Evolutionary conservation across 352 stramenopile genomes (phyloP).

Genomic region (Pythium aquatile): DNA sequence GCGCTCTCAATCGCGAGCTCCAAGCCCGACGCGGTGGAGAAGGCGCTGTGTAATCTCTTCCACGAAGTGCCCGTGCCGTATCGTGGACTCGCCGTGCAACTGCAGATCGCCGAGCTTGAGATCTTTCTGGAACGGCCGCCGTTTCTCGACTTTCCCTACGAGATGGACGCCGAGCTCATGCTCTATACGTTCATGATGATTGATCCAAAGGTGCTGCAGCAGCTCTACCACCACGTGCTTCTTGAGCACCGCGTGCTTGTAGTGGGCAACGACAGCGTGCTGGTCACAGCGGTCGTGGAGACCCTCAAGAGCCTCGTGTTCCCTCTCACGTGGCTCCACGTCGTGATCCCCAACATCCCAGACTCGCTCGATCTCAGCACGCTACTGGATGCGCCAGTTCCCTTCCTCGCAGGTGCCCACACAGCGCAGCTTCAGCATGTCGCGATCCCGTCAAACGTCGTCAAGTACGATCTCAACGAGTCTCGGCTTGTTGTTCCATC

Average conservation of each 20-base stretch:
- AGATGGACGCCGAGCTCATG: conserved; percentile 51
- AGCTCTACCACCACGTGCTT: conserved; percentile 44
- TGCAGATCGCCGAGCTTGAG: conserved; percentile 33
- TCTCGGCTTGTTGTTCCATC: conserved; percentile 26
- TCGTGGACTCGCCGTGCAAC: conserved; percentile 36
- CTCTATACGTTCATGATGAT: conserved; percentile 47
- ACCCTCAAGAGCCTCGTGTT: conserved; percentile 44
- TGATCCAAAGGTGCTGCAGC: conserved; percentile 33
- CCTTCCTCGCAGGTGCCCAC: conserved; percentile 49
- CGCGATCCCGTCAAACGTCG: conserved; percentile 36
- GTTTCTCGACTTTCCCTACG: conserved; percentile 44
- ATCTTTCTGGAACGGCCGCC: conserved; percentile 36
- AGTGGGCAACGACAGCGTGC: conserved; percentile 38
- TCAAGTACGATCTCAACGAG: conserved; percentile 38
- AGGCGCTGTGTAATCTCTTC: conserved; percentile 47
- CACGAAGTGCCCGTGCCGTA: conserved; percentile 47
- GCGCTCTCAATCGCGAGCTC: background rate
- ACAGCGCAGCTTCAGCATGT: conserved; percentile 34
- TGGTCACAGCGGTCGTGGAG: conserved; percentile 46
- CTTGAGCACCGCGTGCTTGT: conserved; percentile 53
- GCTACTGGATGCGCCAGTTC: conserved; percentile 49
- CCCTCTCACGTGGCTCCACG: conserved; percentile 51
- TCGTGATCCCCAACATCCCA: conserved; percentile 51
- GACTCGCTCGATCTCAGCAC: conserved; percentile 49
- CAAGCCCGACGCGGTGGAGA: conserved; percentile 28